These are phyloP conservation scores for Carex littledalei DNA, from an alignment of 176 grass and related monocot species.

Conservation along the genomic window DNA sequence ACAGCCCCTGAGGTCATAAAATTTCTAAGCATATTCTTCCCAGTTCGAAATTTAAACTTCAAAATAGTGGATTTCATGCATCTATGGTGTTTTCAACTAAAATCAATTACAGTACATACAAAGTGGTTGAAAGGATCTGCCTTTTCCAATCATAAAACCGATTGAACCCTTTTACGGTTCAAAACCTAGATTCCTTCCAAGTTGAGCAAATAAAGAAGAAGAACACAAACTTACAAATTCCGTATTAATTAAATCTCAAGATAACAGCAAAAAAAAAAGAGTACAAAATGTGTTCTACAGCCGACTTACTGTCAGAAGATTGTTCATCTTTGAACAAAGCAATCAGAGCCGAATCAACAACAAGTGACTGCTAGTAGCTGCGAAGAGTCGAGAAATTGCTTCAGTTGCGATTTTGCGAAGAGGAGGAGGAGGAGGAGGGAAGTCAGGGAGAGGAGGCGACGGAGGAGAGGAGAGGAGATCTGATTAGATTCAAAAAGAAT, in stretches of 20 bases:
- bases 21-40: neutral
- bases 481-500: neutral
- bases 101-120: neutral
- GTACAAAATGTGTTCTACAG: neutral
- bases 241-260: neutral
- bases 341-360: neutral
- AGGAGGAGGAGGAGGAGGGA: neutral
- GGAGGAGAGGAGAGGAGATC: neutral
- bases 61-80: neutral
- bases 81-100: neutral
- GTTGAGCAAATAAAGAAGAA: neutral
- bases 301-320: slow-evolving; percentile 52
- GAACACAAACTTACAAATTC: neutral
- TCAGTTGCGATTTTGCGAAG: neutral
- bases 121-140: neutral
- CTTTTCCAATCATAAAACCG: neutral
- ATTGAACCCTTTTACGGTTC: neutral
- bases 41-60: neutral
- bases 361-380: neutral
- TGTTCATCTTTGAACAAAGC: slow-evolving; percentile 47
- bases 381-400: neutral
- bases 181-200: neutral
- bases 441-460: neutral
- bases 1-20: neutral
- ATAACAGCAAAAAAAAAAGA: neutral